phyloP scores from a whole-genome alignment of 495 filamentous ascomycete genomes.

The Penicillium soppii region DNA sequence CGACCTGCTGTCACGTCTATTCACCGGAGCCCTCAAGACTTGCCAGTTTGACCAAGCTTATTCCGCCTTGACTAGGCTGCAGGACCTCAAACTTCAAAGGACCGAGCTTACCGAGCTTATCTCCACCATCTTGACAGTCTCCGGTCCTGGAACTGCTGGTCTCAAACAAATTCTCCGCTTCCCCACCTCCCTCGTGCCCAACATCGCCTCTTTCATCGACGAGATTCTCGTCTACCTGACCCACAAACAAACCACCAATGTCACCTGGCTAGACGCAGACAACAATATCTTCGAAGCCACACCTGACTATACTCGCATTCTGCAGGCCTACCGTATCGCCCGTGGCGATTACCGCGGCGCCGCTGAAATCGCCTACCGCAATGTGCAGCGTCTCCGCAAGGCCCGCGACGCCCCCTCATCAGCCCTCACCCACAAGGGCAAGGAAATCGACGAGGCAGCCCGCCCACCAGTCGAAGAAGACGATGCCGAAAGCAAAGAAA shows the following conservation, averaged over 20 bases:
- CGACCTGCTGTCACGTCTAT: constrained; percentile 79
- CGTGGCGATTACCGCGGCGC: constrained; percentile 86
- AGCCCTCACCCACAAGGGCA: constrained; percentile 37
- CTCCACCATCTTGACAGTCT: constrained; percentile 66
- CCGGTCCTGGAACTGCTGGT: constrained; percentile 51
- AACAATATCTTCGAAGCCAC: constrained; percentile 30
- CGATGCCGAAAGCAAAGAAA: constrained; percentile 53
- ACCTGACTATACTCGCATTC: constrained; percentile 69
- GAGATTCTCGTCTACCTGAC: constrained; percentile 62
- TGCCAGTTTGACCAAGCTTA: constrained; percentile 81
- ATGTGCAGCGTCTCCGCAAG: constrained; percentile 57
- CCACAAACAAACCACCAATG: constrained; percentile 37
- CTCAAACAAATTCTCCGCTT: constrained; percentile 66
- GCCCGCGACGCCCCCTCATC: constrained; percentile 47
- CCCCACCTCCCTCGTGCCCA: constrained; percentile 61
- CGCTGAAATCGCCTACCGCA: constrained; percentile 69
- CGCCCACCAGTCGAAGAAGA: constrained; percentile 56
- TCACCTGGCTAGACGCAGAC: constrained; percentile 33
- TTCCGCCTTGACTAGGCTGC: constrained; percentile 69
- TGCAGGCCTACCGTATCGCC: constrained; percentile 85
- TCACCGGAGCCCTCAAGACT: constrained; percentile 73
- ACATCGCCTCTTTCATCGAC: constrained; percentile 74
- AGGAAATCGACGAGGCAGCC: constrained; percentile 44
- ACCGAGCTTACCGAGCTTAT: constrained; percentile 66
- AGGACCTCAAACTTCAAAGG: constrained; percentile 63